A percentile compares a stretch with the other conserved stretches of the same genome.
These are phyloP conservation scores for Lumnitzera racemosa DNA, from an alignment of 345 rosid genomes.

Conservation along the genomic window DNA sequence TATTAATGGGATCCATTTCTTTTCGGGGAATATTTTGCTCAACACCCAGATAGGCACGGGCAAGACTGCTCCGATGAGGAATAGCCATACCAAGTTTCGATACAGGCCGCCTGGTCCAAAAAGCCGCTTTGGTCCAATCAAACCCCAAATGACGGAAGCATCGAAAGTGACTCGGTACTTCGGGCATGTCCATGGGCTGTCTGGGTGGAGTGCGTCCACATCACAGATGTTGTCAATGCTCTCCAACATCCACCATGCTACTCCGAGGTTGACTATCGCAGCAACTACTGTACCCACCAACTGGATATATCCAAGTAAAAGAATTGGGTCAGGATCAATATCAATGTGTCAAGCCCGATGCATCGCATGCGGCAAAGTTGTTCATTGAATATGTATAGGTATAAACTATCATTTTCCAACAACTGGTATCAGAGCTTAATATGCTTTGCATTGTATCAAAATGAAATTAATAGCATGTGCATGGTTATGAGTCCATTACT, in stretches of 20 bases:
- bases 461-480: neutral
- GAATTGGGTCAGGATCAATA: neutral
- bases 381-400: no score
- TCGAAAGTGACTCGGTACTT: constrained; percentile 96
- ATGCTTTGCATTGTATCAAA: no score
- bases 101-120: constrained; percentile 94
- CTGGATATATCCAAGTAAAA: constrained; percentile 18
- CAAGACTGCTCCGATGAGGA: constrained; percentile 84
- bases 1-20: constrained; percentile 94
- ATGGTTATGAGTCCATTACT: neutral
- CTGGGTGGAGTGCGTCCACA: constrained; percentile 50
- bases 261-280: constrained; percentile 74
- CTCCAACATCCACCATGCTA: constrained; percentile 99
- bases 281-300: constrained; percentile 80
- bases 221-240: constrained; percentile 82
- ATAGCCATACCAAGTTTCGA: constrained; percentile 89
- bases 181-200: constrained; percentile 99
- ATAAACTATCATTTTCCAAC: no score
- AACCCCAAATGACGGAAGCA: constrained; percentile 96
- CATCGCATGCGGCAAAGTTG: neutral
- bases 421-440: no score
- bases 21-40: constrained; percentile 78
- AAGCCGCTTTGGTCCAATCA: constrained; percentile 76
- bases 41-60: constrained; percentile 88
- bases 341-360: neutral